phyloP scores from a whole-genome alignment of 2,329 filamentous ascomycete species.

The Fragosphaeria purpurea region DNA sequence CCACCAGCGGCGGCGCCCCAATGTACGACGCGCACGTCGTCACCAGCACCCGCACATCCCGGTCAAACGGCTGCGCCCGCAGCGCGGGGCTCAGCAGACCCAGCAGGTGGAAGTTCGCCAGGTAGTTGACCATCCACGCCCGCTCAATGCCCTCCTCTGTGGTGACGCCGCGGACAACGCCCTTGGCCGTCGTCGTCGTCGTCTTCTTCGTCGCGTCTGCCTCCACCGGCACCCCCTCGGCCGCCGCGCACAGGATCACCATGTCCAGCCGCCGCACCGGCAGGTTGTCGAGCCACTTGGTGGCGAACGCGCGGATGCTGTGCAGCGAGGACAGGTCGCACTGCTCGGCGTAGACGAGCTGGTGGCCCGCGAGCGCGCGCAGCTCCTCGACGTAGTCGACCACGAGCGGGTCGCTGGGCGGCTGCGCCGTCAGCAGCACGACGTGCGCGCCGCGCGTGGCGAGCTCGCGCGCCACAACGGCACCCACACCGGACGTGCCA shows the following conservation, averaged over 20 bases:
- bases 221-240: neutral
- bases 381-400: slow-evolving; percentile 89
- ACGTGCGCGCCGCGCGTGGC: slow-evolving; percentile 80
- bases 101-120: slow-evolving; percentile 90
- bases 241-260: slow-evolving; percentile 74
- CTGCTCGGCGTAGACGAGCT: slow-evolving; percentile 90
- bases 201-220: slow-evolving; percentile 26
- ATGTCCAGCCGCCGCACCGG: slow-evolving; percentile 84
- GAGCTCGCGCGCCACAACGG: slow-evolving; percentile 62
- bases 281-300: slow-evolving; percentile 94
- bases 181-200: slow-evolving; percentile 53
- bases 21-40: slow-evolving; percentile 85
- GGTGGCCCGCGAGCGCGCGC: slow-evolving; percentile 64
- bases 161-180: slow-evolving; percentile 35
- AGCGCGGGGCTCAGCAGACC: slow-evolving; percentile 86
- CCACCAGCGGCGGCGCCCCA: slow-evolving; percentile 56
- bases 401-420: slow-evolving; percentile 76
- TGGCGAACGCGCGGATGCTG: slow-evolving; percentile 85
- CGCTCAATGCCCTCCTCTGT: slow-evolving; percentile 76
- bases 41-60: slow-evolving; percentile 83
- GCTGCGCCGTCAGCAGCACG: slow-evolving; percentile 75
- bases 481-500: slow-evolving; percentile 87
- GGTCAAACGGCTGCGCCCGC: slow-evolving; percentile 81
- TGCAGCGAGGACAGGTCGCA: slow-evolving; percentile 83
- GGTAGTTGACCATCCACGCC: slow-evolving; percentile 90